Evolutionary conservation across 768 basidiomycete species (phyloP).

Genomic region (Tulasnella sp.): DNA sequence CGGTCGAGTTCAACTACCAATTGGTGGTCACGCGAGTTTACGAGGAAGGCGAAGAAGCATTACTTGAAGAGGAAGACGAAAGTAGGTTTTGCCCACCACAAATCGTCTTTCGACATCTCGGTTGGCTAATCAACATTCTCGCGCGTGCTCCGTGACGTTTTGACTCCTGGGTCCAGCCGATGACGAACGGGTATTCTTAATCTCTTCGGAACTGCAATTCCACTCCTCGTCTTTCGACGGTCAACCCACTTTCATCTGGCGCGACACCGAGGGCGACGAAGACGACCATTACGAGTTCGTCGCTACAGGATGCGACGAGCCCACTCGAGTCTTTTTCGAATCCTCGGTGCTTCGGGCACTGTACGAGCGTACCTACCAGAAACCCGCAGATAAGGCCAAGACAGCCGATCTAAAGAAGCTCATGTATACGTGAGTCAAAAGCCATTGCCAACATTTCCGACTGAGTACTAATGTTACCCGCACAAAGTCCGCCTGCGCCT

Average conservation of each 20-base stretch:
- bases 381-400: conserved; percentile 51
- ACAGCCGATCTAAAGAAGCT: conserved; percentile 69
- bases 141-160: neutral
- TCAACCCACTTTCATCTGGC: conserved; percentile 80
- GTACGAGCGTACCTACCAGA: conserved; percentile 85
- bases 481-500: neutral
- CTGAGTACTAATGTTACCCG: neutral
- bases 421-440: conserved; percentile 53
- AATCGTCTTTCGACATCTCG: neutral
- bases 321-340: conserved; percentile 82
- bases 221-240: conserved; percentile 59
- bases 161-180: conserved; percentile 45
- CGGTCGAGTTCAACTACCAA: conserved; percentile 64
- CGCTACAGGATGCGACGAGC: conserved; percentile 46
- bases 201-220: conserved; percentile 85
- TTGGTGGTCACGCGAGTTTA: conserved; percentile 94
- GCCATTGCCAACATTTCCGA: neutral
- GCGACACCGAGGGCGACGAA: conserved; percentile 80
- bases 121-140: conserved; percentile 19
- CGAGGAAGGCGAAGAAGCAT: conserved; percentile 91
- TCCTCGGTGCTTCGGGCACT: conserved; percentile 91
- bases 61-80: conserved; percentile 83
- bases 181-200: conserved; percentile 85
- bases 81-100: conserved; percentile 38
- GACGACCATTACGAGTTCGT: conserved; percentile 95